Base-by-base conservation (phyloP, 495 filamentous ascomycete species). In the Aspergillus sclerotioniger region DNA sequence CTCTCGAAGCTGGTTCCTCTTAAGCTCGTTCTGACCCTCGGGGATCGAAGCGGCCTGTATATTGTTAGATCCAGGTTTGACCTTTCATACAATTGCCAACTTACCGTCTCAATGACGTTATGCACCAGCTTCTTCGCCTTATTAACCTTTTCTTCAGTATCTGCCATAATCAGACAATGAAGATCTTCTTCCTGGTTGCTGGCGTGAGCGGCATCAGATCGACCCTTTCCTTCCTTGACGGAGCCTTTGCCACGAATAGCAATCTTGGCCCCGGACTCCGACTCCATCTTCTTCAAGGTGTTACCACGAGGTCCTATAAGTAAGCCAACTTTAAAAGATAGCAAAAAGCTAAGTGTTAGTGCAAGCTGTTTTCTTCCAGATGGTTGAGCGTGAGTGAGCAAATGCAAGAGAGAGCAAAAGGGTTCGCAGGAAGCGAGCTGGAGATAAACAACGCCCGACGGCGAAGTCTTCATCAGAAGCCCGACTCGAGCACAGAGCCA, bases 141-240 rank as follows among this genome's bases (percentile, higher is more conserved):
- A 80, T 95, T 94, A 62, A 98, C 90, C 78, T 98, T 98, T 59
- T 96, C 90, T 74, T 98, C 94, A 39, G 91, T 97, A 67, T 98
- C 94, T 60, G 94, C 95, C 90, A 98, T 98, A 77, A 98, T 96
- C 72, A 98, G 78, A 71, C 94, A 98, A 75, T 98, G 94, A 43
- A 98, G 81, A 77, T 98, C 94, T 77, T 98, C 94, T 79, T 98
- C 94, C 84, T 97, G 94, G 81, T 98, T 98, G 81, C 92, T 96
- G 77, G 91, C 91, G 80, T 96, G 92, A 77, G 94, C 94, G 59
- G 94, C 92, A 68, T 98, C 94, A 80, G 93, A 97, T 67, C 92
- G 92, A 67, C 94, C 94, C 69, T 98, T 98, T 80, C 94, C 94
- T 82, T 98, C 94, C 79, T 98, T 98, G 68, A 98, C 94, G 67